These are phyloP conservation scores for Coniochaeta prunicola DNA, from an alignment of 2,329 filamentous ascomycete species.

Conservation along the genomic window DNA sequence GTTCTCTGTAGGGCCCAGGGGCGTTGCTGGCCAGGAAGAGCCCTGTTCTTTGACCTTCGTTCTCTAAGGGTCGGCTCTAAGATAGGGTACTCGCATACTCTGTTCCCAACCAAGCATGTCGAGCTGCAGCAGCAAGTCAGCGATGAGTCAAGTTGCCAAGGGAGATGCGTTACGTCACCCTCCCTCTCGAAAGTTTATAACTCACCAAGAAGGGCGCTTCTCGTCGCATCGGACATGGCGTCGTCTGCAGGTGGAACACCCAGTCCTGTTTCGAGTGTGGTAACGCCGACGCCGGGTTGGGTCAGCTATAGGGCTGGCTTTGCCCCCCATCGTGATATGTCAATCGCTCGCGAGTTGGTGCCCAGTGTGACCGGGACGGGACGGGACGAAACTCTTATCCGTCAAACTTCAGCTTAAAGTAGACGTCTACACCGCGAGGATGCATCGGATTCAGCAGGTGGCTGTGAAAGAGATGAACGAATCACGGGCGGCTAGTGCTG, in stretches of 20 bases:
- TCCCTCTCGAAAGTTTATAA: not conserved
- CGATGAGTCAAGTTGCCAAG: not conserved
- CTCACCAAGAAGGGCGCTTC: conserved; percentile 3
- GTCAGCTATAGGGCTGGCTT: not conserved
- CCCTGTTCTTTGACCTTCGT: not conserved
- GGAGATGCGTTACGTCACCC: not conserved
- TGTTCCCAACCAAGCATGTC: not conserved
- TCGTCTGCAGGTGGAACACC: conserved; percentile 3
- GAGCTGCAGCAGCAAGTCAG: not conserved
- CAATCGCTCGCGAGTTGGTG: not conserved
- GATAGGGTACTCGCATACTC: conserved; percentile 1
- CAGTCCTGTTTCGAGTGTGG: conserved; percentile 2
- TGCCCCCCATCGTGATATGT: not conserved
- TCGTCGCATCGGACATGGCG: conserved; percentile 5
- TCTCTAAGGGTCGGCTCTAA: not conserved
- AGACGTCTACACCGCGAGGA: no score
- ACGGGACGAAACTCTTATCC: not conserved
- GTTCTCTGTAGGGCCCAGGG: not conserved
- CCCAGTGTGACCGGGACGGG: not conserved
- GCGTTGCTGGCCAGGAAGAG: not conserved
- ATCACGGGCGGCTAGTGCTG: no score
- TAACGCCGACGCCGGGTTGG: not conserved
- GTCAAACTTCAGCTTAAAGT: no score
- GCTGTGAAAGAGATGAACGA: not conserved
- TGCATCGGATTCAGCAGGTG: no score